Base-by-base conservation (phyloP, 352 stramenopile genomes). In the Phytophthora quininea region DNA sequence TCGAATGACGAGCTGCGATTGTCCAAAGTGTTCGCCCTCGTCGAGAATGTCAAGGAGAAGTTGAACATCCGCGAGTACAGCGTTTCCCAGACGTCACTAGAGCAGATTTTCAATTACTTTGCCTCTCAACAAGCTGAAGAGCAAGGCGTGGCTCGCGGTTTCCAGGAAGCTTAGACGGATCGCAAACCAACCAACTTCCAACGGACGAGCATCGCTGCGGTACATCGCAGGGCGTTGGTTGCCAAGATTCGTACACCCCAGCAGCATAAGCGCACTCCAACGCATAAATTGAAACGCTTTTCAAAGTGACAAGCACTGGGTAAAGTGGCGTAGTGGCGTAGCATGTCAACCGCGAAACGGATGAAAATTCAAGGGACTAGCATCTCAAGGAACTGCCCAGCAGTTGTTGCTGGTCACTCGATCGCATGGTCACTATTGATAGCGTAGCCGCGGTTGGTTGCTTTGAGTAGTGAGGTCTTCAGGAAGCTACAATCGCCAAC, bases 101-200 rank as follows among this genome's bases (percentile, higher is more conserved):
- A 97, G 76, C 91, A 97, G 67, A 93, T 97, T 27, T 97, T 97
- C 74, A 96, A 97, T 65, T 74, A 68, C 12, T 97, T 97, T 56
- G 91, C 91, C 2, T 76, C 73, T 5, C 73, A 95, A 45, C 89
- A 97, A 62, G 33, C 59, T 6, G 77, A 88, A 48, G 76, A 85
- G 30, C 71, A 71, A 27, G 70, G 73, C 24, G 67, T 77, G 3
- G 73, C 73, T 54, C 73, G 73, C 54, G 73, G 73, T 2, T 79
- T 76, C 73, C 65, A 77, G 14, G 48, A 69, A 9, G 56, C 62
- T 35, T 68, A 64, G 32, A 33, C 32, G 35, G 8, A 12, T 40
- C 35, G 10, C 10, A 6, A 11, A 40, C 6, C 35, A 40, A 40
- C 43, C 3, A n/a, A 30, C 15, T 27, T 29, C 11, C 29, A 49